Evolutionary conservation across 2,329 filamentous ascomycete species (phyloP), one percentile per base, ranked within the genome.

Genomic region (Rosellinia necatrix): DNA sequence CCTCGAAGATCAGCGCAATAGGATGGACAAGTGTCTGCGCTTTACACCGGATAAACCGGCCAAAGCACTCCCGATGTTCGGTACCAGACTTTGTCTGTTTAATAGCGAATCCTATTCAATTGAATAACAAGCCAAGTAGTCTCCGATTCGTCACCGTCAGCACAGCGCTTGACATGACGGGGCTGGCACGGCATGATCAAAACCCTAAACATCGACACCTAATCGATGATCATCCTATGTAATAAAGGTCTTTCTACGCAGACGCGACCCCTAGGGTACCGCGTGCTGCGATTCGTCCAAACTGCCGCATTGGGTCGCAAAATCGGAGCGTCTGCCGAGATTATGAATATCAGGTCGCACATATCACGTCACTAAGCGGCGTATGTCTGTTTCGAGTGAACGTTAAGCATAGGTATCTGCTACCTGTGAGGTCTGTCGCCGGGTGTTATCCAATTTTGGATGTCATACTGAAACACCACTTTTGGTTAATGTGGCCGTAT

Each of bases 11-110:
- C 37, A n/a, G 37, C 35, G 24, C 13, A 12, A 37, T 40, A n/a
- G 21, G 17, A 46, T 48, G 29, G 19, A 21, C 38, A 48, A 55
- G 30, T 35, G 30, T 29, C 35, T 24, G 44, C 40, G 52, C 52
- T 46, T 56, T 46, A 57, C 35, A 37, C 44, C 53, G 53, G 48
- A 47, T 53, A 12, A 24, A 48, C 42, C 24, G 22, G 32, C 41
- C 53, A 50, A 50, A 41, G 44, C 50, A 59, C 24, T 51, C 41
- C 56, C 51, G 56, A 38, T 32, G 25, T 15, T 46, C 48, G 30
- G 52, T 43, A 47, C 51, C 41, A 27, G 25, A 25, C 27, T 47
- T 42, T 17, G n/a, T 40, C 13, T 15, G 21, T 10, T 42, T 38
- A 46, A 41, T 15, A 25, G 22, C 19, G 17, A 29, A 55, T 48